A percentile compares a stretch with the other conserved stretches of the same genome.
These are phyloP conservation scores for Geosmithia flava DNA, from an alignment of 2,329 filamentous ascomycete genomes.

Conservation along the genomic window DNA sequence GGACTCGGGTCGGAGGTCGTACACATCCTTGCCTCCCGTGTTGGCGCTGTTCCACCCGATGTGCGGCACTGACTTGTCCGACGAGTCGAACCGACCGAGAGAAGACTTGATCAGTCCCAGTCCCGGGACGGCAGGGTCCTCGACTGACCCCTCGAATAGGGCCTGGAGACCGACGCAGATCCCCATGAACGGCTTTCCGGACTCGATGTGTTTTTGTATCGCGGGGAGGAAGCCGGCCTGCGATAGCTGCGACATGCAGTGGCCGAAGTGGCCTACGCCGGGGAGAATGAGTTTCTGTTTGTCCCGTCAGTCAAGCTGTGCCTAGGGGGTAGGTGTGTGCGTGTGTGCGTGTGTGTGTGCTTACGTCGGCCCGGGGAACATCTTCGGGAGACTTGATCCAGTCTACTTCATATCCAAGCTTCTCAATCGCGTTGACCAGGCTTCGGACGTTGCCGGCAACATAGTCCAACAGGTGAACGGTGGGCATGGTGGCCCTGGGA, in stretches of 20 bases:
- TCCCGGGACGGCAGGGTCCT: slow-evolving; percentile 60
- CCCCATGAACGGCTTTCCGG: slow-evolving; percentile 95
- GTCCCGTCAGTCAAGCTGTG: neutral
- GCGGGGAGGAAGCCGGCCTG: slow-evolving; percentile 75
- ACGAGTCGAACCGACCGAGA: slow-evolving; percentile 66
- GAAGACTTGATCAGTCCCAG: slow-evolving; percentile 61
- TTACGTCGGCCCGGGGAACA: slow-evolving; percentile 72
- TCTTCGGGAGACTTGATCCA: slow-evolving; percentile 83
- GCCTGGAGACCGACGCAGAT: slow-evolving; percentile 94
- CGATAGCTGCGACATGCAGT: slow-evolving; percentile 78
- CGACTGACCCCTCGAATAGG: slow-evolving; percentile 74
- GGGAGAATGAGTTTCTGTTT: slow-evolving; percentile 81
- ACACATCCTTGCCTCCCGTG: slow-evolving; percentile 47
- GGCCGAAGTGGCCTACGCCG: slow-evolving; percentile 93
- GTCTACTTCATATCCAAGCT: slow-evolving; percentile 82
- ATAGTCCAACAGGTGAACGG: slow-evolving; percentile 71
- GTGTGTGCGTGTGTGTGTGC: slow-evolving; percentile 7
- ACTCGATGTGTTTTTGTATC: slow-evolving; percentile 68
- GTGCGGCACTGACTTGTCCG: slow-evolving; percentile 84
- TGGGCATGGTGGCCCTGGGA: slow-evolving; percentile 46
- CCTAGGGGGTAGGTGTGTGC: neutral
- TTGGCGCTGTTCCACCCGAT: slow-evolving; percentile 97
- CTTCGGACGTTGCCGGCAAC: slow-evolving; percentile 94
- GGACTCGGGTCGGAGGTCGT: slow-evolving; percentile 64
- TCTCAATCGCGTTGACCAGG: slow-evolving; percentile 94